Evolutionary conservation across 2,329 filamentous ascomycete genomes (phyloP), one percentile per base, ranked within the genome.

Genomic region (Beauveria bassiana): DNA sequence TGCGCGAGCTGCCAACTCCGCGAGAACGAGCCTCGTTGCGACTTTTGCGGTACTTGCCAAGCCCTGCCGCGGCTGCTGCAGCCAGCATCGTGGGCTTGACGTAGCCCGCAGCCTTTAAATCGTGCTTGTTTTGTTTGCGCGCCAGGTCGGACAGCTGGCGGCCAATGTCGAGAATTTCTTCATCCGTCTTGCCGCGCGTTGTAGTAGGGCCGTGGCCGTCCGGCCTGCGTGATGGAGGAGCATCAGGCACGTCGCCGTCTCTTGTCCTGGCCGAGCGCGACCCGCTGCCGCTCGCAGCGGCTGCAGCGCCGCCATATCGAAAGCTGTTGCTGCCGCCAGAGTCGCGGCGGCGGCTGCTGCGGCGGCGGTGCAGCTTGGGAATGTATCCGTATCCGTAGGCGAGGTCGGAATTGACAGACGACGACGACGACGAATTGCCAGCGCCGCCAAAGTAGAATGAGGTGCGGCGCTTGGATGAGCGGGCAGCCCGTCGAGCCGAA

Each of bases 381-480:
- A 83, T 75, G 65, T 81, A 87, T 18, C 85, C 86, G 60, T 75
- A 79, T 10, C 87, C 86, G 69, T 89, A 90, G 10, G 86, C 86
- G 63, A 90, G 74, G 69, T 90, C 87, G 22, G 82, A 84, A 71
- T 88, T 85, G 60, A 88, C 78, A 1, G 86, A 88, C 0, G 86
- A 88, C 2, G 84, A 88, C 2, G 84, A 87, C 1, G 86, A 89
- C 2, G 83, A 86, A 67, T 86, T 88, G 60, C 71, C 61, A 34
- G 47, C 24, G 40, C 46, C 61, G 38, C 76, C 78, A 66, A 85
- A 81, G 61, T 79, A 81, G 47, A 86, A 78, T 59, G 42, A 45
- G 10, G 45, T 50, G 16, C 57, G 57, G 9, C 57, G 56, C 58
- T 60, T 60, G 20, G 50, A 56, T 2, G 61, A 46, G 40, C 61